Base-by-base conservation (phyloP, 768 basidiomycete genomes). In the Amanita jacksonii region DNA sequence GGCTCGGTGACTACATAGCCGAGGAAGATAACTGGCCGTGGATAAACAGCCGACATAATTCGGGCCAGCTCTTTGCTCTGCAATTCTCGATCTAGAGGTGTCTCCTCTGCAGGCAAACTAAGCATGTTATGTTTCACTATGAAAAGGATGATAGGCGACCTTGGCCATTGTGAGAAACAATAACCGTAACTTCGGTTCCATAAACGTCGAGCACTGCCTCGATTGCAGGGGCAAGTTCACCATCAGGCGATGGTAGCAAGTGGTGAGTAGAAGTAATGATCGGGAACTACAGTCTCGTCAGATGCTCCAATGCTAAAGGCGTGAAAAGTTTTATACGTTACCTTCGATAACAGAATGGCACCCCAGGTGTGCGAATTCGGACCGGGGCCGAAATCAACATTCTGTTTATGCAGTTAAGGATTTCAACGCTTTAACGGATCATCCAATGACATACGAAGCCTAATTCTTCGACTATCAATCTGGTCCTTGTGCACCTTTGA, bases 121-220 rank as follows among this genome's bases (percentile, higher is more conserved):
- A 42, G 31, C 3, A 6, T 12, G 1, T 22, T 15, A 3, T 42
- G 16, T 8, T 12, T 10, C 5, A 30, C 19, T 5, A 42, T 32
- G n/a, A 33, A 22, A 16, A 13, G 4, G 5, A 18, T n/a, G 20
- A 9, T 9, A 22, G 19, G 2, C 49, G n/a, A 83, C 86, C 86
- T 72, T 94, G 91, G 5, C 91, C 91, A 56, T 94, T 93, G 52
- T 94, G 91, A 0, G 87, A 73, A 8, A 93, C 85, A n/a, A 93
- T 68, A 0, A 92, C 87, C 4, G 80, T 81, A 13, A 92, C 76
- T 41, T 75, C 71, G 0, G 79, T 81, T 1, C 89, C 88, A 50
- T 79, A 83, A 5, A 89, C 68, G 41, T 91, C 83, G 10, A 93
- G 64, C 2, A 85, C 72, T 3, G 89, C 89, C 59, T 89, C 85